Conservation (phyloP, 345 rosid genomes). For the Salix viminalis region DNA sequence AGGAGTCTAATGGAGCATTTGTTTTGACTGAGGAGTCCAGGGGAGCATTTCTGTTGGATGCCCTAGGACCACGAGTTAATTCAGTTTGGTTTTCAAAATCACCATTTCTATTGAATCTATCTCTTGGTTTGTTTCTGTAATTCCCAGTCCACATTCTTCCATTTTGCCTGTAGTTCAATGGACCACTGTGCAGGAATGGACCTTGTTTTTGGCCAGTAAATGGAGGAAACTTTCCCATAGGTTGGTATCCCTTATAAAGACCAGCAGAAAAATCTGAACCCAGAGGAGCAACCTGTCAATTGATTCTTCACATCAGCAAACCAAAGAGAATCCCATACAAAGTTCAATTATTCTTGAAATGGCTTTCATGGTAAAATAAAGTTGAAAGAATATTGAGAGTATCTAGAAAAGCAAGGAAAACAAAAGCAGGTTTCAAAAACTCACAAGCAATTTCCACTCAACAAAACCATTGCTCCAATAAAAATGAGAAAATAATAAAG, state of each 20-base stretch:
- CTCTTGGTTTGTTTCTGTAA: slow-evolving; percentile 31
- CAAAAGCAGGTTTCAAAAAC: no score
- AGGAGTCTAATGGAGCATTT: neutral
- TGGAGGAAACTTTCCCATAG: slow-evolving; percentile 32
- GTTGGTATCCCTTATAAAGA: slow-evolving; percentile 36
- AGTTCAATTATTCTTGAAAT: neutral
- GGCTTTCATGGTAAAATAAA: neutral
- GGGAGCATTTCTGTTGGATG: slow-evolving; percentile 31
- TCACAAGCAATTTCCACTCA: neutral
- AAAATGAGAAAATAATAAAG: neutral
- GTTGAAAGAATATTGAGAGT: neutral
- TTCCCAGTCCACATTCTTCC: slow-evolving; percentile 44
- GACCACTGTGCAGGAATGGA: slow-evolving; percentile 22
- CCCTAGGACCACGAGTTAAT: slow-evolving; percentile 69
- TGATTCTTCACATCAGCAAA: slow-evolving; percentile 6
- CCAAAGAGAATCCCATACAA: neutral
- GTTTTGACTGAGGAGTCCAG: slow-evolving; percentile 29
- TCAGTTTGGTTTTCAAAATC: slow-evolving; percentile 46
- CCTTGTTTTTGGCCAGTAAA: slow-evolving; percentile 41
- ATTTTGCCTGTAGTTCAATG: slow-evolving; percentile 33
- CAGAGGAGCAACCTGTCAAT: slow-evolving; percentile 31
- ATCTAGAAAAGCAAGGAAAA: neutral
- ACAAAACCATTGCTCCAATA: neutral
- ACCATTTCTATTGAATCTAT: slow-evolving; percentile 28
- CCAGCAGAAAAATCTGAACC: slow-evolving; percentile 37